These are phyloP conservation scores for Cucurbita moschata DNA, from an alignment of 306 rosid genomes.

Conservation along the genomic window DNA sequence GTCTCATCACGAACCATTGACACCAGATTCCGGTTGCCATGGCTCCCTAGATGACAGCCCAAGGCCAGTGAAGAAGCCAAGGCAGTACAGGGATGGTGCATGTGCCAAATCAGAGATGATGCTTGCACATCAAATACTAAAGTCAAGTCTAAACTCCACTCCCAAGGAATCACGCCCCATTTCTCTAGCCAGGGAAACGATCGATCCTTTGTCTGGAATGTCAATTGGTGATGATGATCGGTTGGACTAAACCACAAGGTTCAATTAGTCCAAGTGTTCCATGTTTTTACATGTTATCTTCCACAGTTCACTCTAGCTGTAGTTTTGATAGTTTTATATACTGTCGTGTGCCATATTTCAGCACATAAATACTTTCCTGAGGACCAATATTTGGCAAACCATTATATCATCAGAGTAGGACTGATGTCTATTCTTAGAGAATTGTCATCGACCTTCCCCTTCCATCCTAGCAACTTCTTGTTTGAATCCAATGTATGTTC, in stretches of 20 bases:
- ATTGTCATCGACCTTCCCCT: background rate
- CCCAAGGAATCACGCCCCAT: conserved; percentile 34
- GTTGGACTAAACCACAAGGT: conserved; percentile 9
- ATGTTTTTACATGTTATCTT: background rate
- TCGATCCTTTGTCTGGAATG: conserved; percentile 38
- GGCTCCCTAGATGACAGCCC: conserved; percentile 48
- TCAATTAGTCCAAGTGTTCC: background rate
- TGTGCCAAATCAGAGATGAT: conserved; percentile 43
- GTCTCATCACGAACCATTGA: conserved; percentile 64
- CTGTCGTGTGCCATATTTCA: background rate
- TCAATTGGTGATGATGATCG: conserved; percentile 27
- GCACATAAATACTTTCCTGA: background rate
- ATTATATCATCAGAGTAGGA: background rate
- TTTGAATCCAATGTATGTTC: background rate
- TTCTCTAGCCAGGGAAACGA: conserved; percentile 39
- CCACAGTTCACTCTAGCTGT: background rate
- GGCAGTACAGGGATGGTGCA: conserved; percentile 29
- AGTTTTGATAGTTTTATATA: background rate
- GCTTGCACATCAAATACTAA: conserved; percentile 74
- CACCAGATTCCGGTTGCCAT: conserved; percentile 84
- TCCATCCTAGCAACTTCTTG: background rate
- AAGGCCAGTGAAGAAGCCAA: conserved; percentile 40
- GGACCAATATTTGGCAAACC: background rate
- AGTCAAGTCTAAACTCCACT: conserved; percentile 63
- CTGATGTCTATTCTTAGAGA: background rate